A percentile compares a stretch with the other conserved stretches of the same genome.
Conservation (phyloP, 805 yeast species). For the Lachancea sp. region DNA sequence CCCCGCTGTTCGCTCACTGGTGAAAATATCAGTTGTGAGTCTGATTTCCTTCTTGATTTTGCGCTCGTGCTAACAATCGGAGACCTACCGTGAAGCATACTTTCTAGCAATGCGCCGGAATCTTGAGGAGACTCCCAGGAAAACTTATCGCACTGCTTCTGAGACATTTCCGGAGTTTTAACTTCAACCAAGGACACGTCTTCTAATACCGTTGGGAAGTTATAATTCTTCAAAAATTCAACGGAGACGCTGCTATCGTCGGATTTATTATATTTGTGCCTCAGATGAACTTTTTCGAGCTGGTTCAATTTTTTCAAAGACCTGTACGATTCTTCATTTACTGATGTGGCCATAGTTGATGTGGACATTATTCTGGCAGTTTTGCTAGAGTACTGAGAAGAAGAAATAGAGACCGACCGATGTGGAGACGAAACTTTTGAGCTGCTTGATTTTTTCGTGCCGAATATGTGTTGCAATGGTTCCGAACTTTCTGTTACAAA, state of each 20-base stretch:
- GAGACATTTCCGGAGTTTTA: constrained; percentile 11
- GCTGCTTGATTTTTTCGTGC: constrained; percentile 1
- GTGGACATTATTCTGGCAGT: constrained; percentile 22
- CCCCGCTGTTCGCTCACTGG: constrained; percentile 20
- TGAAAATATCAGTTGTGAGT: constrained; percentile 17
- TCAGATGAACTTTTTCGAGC: constrained; percentile 17
- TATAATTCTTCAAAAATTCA: constrained; percentile 25
- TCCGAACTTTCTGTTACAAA: constrained; percentile 12
- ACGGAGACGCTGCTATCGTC: constrained; percentile 20
- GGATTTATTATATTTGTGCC: constrained; percentile 15
- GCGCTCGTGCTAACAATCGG: background rate
- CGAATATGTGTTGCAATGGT: background rate
- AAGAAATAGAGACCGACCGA: constrained; percentile 6
- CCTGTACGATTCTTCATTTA: constrained; percentile 14
- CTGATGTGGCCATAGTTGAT: constrained; percentile 29
- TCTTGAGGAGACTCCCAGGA: constrained; percentile 13
- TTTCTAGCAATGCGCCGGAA: constrained; percentile 9
- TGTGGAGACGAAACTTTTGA: constrained; percentile 3
- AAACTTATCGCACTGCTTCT: constrained; percentile 8
- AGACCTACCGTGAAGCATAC: constrained; percentile 8
- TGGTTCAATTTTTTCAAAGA: constrained; percentile 13
- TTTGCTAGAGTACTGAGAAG: constrained; percentile 7
- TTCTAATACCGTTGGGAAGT: constrained; percentile 29
- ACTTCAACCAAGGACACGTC: constrained; percentile 15
- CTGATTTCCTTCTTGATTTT: constrained; percentile 16